Base-by-base conservation (phyloP, 2,329 filamentous ascomycete species). In the Fusarium sp. region DNA sequence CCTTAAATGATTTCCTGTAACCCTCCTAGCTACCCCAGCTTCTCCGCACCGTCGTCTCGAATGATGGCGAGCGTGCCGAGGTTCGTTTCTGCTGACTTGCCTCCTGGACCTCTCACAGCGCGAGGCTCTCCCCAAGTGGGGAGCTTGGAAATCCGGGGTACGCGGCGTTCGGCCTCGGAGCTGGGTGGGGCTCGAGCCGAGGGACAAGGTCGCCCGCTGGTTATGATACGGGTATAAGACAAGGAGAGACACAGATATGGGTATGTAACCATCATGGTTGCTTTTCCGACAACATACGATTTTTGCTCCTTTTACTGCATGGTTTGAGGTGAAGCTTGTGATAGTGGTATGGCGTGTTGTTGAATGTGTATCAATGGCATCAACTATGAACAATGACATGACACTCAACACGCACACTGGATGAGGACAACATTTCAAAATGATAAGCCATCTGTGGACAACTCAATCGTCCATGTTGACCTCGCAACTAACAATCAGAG, bases 11-110 rank as follows among this genome's bases (percentile, higher is more conserved):
- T 50, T 36, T 31, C 25, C 52, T 5, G 59, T 68, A 71, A 58
- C 57, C 20, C 40, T 42, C 58, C 62, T 42, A 73, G 47, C 63
- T 57, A 74, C 70, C 70, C 73, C 70, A 75, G 64, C 57, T 56
- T 77, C 77, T 79, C 77, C 77, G 77, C 77, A 79, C 76, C 27
- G 66, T 69, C 60, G 50, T 78, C 50, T 54, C 77, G 70, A 74
- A 78, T 64, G 69, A 71, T 70, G 45, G 66, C 33, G 14, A 63
- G 63, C 20, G 68, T 73, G 77, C 77, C 77, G 77, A 79, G 77
- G 77, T 72, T 63, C 71, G 42, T 59, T 72, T 72, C 36, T 71
- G 68, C 64, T 74, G 71, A 74, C 71, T 73, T 5, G 10, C 50
- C 33, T 29, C 22, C 18, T 54, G 27, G 50, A 13, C 74, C 74